Evolutionary conservation across 768 basidiomycete species (phyloP).

Genomic region (Suillus lakei): DNA sequence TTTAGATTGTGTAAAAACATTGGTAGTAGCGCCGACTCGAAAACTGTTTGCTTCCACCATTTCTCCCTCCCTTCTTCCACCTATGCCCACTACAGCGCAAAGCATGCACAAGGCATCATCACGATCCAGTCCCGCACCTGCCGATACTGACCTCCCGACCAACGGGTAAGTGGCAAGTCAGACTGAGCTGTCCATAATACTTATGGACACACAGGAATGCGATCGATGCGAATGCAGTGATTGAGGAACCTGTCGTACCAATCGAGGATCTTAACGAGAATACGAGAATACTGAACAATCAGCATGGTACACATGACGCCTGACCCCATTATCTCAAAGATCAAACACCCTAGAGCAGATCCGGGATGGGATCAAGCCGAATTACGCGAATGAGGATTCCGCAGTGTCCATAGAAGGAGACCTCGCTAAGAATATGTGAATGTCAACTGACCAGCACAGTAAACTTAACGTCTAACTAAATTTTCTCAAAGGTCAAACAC

Average conservation of each 20-base stretch:
- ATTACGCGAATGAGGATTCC: not conserved
- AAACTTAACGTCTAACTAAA: not conserved
- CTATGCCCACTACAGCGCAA: no score
- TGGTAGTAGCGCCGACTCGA: no score
- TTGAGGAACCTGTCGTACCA: not conserved
- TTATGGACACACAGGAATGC: not conserved
- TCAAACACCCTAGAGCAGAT: not conserved
- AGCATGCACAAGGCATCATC: no score
- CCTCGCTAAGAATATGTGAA: not conserved
- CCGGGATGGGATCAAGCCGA: no score
- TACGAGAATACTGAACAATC: not conserved
- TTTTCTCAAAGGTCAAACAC: not conserved
- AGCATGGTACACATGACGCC: not conserved
- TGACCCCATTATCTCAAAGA: not conserved
- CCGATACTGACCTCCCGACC: not conserved
- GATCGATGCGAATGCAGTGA: not conserved
- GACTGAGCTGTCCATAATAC: not conserved
- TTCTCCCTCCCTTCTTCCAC: no score
- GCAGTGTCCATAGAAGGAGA: not conserved
- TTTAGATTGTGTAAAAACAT: no score
- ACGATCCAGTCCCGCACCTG: not conserved
- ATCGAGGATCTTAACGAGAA: not conserved
- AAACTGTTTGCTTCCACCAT: no score
- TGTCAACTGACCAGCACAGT: not conserved
- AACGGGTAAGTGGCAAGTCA: not conserved